Evolutionary conservation across 306 rosid genomes (phyloP).

Genomic region (Begonia fuchsioides): DNA sequence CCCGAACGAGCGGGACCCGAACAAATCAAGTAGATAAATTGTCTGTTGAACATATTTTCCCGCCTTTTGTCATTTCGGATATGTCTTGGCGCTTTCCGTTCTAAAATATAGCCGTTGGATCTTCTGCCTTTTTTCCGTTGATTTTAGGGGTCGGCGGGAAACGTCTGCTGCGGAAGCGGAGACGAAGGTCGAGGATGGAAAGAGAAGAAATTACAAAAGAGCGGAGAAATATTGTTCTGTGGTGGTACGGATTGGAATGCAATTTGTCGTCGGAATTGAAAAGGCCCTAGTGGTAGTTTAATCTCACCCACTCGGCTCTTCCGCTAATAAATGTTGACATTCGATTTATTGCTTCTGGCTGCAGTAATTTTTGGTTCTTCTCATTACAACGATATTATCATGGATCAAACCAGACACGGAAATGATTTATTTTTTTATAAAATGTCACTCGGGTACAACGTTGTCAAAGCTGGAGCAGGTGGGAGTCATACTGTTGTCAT

Average conservation of each 20-base stretch:
- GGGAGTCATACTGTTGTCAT: conserved; percentile 66
- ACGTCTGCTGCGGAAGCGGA: conserved; percentile 60
- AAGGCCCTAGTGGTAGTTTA: conserved; percentile 69
- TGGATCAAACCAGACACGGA: not conserved
- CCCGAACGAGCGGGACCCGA: too few relatives aligned
- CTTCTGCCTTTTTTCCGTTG: conserved; percentile 13
- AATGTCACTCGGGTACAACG: conserved; percentile 42
- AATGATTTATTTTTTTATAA: too few relatives aligned
- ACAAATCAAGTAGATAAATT: too few relatives aligned
- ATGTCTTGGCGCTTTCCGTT: conserved; percentile 12
- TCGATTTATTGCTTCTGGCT: conserved; percentile 78
- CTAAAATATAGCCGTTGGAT: conserved; percentile 70
- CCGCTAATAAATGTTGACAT: conserved; percentile 66
- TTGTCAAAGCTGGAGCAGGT: conserved; percentile 78
- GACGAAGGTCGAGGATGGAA: conserved; percentile 43
- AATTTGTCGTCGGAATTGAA: conserved; percentile 63
- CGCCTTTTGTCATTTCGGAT: conserved; percentile 29
- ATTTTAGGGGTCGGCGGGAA: conserved; percentile 42
- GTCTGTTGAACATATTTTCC: conserved; percentile 30
- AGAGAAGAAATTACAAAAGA: conserved; percentile 18
- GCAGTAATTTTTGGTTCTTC: conserved; percentile 32
- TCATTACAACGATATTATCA: not conserved
- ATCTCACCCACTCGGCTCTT: conserved; percentile 84
- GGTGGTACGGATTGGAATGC: conserved; percentile 87
- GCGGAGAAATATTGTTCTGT: conserved; percentile 86